Evolutionary conservation across 805 yeast genomes (phyloP).

Genomic region (Candida andamanensis): DNA sequence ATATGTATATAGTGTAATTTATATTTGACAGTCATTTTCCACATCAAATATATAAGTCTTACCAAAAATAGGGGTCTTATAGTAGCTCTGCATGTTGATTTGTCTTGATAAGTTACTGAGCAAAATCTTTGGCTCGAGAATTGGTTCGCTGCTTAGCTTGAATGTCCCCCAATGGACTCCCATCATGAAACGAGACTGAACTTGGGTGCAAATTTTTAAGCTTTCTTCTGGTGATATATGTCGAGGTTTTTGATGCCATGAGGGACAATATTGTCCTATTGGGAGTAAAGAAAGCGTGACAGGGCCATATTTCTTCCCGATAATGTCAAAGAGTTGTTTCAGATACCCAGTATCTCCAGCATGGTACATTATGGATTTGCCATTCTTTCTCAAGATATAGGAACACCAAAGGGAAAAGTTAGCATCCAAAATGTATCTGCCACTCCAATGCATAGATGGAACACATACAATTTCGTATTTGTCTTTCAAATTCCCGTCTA

Average conservation of each 20-base stretch:
- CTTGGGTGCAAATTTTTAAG: slow-evolving; percentile 56
- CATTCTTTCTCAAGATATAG: slow-evolving; percentile 61
- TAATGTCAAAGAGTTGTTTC: slow-evolving; percentile 62
- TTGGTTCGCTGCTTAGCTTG: slow-evolving; percentile 81
- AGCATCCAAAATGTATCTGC: slow-evolving; percentile 73
- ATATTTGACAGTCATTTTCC: slow-evolving; percentile 10
- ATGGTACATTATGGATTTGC: slow-evolving; percentile 73
- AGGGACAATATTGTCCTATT: slow-evolving; percentile 92
- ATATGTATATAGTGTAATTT: slow-evolving; percentile 4
- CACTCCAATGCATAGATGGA: slow-evolving; percentile 98
- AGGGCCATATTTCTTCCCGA: slow-evolving; percentile 59
- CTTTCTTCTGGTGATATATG: slow-evolving; percentile 84
- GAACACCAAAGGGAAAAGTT: slow-evolving; percentile 88
- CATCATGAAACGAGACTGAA: slow-evolving; percentile 56
- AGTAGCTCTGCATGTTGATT: slow-evolving; percentile 31
- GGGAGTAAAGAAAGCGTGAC: slow-evolving; percentile 67
- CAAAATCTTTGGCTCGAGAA: slow-evolving; percentile 70
- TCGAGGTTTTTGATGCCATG: slow-evolving; percentile 89
- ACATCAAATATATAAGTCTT: slow-evolving; percentile 54
- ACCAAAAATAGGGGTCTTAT: slow-evolving; percentile 72
- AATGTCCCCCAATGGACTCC: slow-evolving; percentile 99
- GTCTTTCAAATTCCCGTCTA: slow-evolving; percentile 35
- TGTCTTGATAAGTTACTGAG: slow-evolving; percentile 47
- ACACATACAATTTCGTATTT: slow-evolving; percentile 78
- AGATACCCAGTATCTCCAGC: slow-evolving; percentile 95